Percentiles rank a stretch among this genome's conserved stretches.
phyloP scores from a whole-genome alignment of 257 asterid genomes.

The Agastache rugosa region DNA sequence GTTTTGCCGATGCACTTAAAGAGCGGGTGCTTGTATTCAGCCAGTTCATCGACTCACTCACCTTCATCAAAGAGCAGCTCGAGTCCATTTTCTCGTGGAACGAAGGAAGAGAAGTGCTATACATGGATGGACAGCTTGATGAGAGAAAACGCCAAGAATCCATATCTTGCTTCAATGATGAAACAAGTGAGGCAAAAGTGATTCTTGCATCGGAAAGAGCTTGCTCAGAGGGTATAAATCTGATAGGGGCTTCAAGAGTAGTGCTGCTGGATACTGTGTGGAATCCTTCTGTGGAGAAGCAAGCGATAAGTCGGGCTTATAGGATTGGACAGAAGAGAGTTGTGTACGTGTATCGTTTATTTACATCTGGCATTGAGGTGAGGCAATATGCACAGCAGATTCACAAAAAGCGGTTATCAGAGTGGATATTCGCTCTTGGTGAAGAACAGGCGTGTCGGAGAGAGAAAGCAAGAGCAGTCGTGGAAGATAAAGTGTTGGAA shows the following conservation, averaged over 20 bases:
- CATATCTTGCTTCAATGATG: slow-evolving; percentile 52
- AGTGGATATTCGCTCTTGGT: slow-evolving; percentile 47
- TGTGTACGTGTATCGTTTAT: slow-evolving; percentile 57
- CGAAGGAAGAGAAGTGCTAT: slow-evolving; percentile 52
- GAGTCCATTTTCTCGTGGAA: slow-evolving; percentile 43
- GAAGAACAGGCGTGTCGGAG: slow-evolving; percentile 10
- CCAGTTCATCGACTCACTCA: slow-evolving; percentile 48
- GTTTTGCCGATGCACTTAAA: slow-evolving; percentile 42
- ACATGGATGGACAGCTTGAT: slow-evolving; percentile 56
- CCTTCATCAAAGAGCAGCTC: slow-evolving; percentile 47
- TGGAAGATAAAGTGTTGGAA: slow-evolving; percentile 49
- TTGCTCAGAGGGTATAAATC: slow-evolving; percentile 67
- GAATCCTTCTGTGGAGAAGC: slow-evolving; percentile 72
- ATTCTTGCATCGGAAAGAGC: slow-evolving; percentile 61
- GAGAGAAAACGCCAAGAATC: slow-evolving; percentile 49
- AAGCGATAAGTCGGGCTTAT: slow-evolving; percentile 65
- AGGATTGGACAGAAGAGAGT: slow-evolving; percentile 61
- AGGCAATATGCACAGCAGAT: slow-evolving; percentile 43
- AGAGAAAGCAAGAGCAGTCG: background rate
- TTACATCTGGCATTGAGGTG: slow-evolving; percentile 55
- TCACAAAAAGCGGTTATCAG: slow-evolving; percentile 50
- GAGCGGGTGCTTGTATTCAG: slow-evolving; percentile 79
- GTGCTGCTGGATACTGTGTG: slow-evolving; percentile 63
- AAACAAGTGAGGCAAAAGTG: slow-evolving; percentile 54
- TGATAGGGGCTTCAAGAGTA: slow-evolving; percentile 66